These are phyloP conservation scores for Termitomyces eurrhizus DNA, from an alignment of 768 basidiomycete species.

Conservation along the genomic window DNA sequence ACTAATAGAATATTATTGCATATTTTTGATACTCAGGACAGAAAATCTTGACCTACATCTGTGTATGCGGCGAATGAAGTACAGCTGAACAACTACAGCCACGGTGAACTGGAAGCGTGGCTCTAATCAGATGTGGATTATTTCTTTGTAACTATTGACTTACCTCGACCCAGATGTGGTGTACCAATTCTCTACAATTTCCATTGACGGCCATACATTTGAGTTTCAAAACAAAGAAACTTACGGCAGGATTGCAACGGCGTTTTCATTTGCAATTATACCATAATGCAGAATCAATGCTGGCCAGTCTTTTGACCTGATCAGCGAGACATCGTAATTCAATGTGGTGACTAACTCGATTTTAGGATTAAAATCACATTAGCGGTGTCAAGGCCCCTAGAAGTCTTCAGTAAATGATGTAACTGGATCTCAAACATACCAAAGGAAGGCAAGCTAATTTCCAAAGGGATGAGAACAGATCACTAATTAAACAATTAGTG, in stretches of 20 bases:
- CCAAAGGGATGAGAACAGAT: neutral
- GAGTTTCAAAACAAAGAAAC: neutral
- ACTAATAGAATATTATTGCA: neutral
- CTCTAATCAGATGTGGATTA: neutral
- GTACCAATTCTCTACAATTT: neutral
- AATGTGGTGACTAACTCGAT: neutral
- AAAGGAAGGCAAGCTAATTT: neutral
- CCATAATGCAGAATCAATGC: constrained; percentile 2
- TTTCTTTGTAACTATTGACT: neutral
- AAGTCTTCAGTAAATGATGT: too few species aligned
- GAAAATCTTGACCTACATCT: neutral
- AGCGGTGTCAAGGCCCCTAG: neutral
- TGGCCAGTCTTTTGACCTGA: too few species aligned
- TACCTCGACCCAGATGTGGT: neutral
- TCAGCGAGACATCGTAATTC: too few species aligned
- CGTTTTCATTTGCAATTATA: neutral
- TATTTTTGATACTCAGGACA: neutral
- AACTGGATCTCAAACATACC: neutral
- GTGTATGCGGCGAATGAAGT: constrained; percentile 2
- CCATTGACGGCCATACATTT: neutral
- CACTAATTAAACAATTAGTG: neutral
- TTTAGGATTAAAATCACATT: neutral
- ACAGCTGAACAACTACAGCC: neutral
- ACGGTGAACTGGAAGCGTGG: neutral
- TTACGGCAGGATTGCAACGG: neutral